Evolutionary conservation across 768 basidiomycete genomes (phyloP).

Genomic region (Mycena haematopus): DNA sequence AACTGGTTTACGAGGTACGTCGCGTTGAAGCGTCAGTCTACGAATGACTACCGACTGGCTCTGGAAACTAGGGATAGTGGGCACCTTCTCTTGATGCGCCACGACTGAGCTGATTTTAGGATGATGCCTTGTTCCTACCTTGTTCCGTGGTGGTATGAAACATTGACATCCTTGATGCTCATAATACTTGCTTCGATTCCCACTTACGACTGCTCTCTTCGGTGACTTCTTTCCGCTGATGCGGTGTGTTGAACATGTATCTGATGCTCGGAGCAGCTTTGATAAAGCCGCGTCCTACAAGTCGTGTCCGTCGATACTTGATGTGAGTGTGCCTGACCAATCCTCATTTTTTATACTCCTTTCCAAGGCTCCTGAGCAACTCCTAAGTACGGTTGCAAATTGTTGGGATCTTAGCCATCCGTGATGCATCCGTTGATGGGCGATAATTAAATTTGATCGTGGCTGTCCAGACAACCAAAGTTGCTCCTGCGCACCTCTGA

Average conservation of each 20-base stretch:
- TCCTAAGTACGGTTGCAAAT: too few relatives aligned
- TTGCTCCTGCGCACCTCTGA: too few relatives aligned
- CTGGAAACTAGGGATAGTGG: too few relatives aligned
- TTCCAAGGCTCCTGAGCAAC: too few relatives aligned
- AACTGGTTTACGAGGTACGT: too few relatives aligned
- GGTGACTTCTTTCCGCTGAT: neutral
- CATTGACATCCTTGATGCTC: neutral
- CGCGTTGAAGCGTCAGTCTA: too few relatives aligned
- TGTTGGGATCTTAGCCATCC: too few relatives aligned
- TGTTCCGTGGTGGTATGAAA: neutral
- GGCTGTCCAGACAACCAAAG: too few relatives aligned
- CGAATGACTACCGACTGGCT: too few relatives aligned
- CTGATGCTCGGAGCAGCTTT: neutral
- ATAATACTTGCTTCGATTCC: neutral
- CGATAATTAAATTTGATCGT: constrained; percentile 1
- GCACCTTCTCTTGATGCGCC: too few relatives aligned
- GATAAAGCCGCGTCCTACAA: neutral
- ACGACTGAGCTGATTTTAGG: neutral
- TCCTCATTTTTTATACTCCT: neutral
- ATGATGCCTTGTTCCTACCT: neutral
- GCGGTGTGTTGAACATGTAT: neutral
- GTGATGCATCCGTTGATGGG: constrained; percentile 1
- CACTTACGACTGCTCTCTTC: neutral
- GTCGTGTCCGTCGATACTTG: neutral
- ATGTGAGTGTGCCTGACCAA: neutral